A percentile compares a stretch with the other conserved stretches of the same genome.
Conservation (phyloP, 208 protist species). For the Leishmania tarentolae region DNA sequence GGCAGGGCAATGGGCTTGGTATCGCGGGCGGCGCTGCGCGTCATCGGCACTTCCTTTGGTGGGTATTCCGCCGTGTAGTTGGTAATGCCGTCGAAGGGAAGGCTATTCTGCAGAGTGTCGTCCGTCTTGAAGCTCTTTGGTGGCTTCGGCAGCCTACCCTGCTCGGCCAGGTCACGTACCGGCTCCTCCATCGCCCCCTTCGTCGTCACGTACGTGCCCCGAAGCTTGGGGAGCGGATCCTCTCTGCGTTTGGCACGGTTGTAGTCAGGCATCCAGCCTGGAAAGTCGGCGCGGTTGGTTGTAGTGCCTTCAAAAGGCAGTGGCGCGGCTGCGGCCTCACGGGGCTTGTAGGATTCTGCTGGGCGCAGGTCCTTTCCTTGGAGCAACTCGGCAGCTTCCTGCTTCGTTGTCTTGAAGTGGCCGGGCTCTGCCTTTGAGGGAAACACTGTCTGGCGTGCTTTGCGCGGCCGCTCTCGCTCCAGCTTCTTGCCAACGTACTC, state of each 20-base stretch:
- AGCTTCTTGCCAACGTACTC: conserved; percentile 85
- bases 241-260: conserved; percentile 66
- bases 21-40: conserved; percentile 35
- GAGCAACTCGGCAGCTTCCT: conserved; percentile 85
- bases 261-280: conserved; percentile 83
- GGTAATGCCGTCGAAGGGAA: conserved; percentile 87
- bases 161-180: conserved; percentile 56
- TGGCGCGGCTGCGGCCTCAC: conserved; percentile 43
- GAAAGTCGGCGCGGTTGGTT: conserved; percentile 88
- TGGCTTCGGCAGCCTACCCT: conserved; percentile 58
- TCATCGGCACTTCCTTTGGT: conserved; percentile 73
- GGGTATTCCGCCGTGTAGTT: conserved; percentile 90
- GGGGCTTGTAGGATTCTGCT: conserved; percentile 87
- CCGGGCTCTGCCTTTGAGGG: conserved; percentile 80
- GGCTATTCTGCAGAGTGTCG: conserved; percentile 47
- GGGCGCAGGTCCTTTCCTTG: conserved; percentile 74
- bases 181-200: conserved; percentile 83
- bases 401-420: conserved; percentile 90
- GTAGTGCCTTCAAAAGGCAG: conserved; percentile 84
- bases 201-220: conserved; percentile 82
- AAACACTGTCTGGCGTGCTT: conserved; percentile 46
- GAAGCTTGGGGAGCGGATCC: conserved; percentile 77
- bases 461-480: conserved; percentile 54
- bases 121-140: conserved; percentile 80
- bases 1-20: conserved; percentile 32